Conservation (phyloP, 306 rosid genomes). For the Cucumis melo region DNA sequence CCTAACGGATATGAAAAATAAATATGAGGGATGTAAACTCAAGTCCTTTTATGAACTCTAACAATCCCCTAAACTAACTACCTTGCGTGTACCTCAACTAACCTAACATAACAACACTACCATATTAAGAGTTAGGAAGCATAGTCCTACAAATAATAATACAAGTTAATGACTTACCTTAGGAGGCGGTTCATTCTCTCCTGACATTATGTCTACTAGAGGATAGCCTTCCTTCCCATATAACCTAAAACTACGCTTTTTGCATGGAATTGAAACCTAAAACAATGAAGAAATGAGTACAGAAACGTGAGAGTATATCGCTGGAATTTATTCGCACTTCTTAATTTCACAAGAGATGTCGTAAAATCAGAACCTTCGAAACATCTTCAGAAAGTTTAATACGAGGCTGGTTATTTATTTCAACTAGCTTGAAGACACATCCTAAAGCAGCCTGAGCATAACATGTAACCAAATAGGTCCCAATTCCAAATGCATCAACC, state of each 20-base stretch:
- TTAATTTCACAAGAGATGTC: not conserved
- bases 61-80: no score
- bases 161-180: slow-evolving; percentile 41
- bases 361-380: slow-evolving; percentile 55
- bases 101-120: no score
- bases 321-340: not conserved
- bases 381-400: slow-evolving; percentile 98
- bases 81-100: no score
- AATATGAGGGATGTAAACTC: no score
- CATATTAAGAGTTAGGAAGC: not conserved
- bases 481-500: slow-evolving; percentile 94
- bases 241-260: slow-evolving; percentile 68
- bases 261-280: slow-evolving; percentile 96
- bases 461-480: slow-evolving; percentile 91
- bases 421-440: slow-evolving; percentile 97
- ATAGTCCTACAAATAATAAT: not conserved
- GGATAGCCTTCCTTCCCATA: slow-evolving; percentile 95
- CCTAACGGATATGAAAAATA: no score
- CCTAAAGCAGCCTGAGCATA: slow-evolving; percentile 98
- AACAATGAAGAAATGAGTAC: slow-evolving; percentile 12
- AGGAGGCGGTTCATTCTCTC: slow-evolving; percentile 88
- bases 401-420: slow-evolving; percentile 89
- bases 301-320: not conserved
- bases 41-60: no score
- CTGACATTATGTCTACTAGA: slow-evolving; percentile 85